These are phyloP conservation scores for Calonectria multiphialidica DNA, from an alignment of 2,329 filamentous ascomycete species.

Conservation along the genomic window DNA sequence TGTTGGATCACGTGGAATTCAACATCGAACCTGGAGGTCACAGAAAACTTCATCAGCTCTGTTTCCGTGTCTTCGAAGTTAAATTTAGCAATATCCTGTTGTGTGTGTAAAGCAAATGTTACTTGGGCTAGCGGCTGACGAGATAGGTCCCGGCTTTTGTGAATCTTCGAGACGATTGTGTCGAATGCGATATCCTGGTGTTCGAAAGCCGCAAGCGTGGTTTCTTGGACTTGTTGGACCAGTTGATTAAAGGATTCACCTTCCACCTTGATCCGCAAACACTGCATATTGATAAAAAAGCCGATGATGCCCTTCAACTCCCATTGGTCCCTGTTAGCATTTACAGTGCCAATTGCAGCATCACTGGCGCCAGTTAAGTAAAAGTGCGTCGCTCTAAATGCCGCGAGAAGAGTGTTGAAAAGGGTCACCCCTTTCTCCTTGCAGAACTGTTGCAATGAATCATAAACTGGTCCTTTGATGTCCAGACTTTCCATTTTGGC, in stretches of 20 bases:
- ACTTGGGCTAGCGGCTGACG: background rate
- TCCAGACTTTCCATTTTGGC: background rate
- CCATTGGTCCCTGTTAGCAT: slow-evolving; percentile 30
- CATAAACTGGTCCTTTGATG: background rate
- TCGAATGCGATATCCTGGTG: background rate
- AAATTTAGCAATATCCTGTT: background rate
- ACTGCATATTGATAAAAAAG: slow-evolving; percentile 42
- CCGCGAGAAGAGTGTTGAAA: slow-evolving; percentile 30
- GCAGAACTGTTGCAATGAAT: background rate
- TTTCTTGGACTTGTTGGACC: background rate
- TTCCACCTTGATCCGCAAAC: slow-evolving; percentile 29
- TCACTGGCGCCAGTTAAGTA: slow-evolving; percentile 36
- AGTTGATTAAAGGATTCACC: background rate
- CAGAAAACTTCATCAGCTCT: background rate
- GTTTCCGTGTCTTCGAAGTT: background rate
- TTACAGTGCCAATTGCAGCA: slow-evolving; percentile 35
- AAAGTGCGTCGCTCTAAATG: slow-evolving; percentile 39
- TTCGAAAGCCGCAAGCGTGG: background rate
- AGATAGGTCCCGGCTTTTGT: background rate
- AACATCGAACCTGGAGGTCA: background rate
- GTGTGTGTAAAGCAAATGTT: background rate
- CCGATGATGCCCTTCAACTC: slow-evolving; percentile 36
- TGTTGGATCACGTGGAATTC: background rate
- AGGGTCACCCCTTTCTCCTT: background rate
- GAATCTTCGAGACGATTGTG: background rate